Conservation (phyloP, 164 flowering plant species). For the Santalum album region DNA sequence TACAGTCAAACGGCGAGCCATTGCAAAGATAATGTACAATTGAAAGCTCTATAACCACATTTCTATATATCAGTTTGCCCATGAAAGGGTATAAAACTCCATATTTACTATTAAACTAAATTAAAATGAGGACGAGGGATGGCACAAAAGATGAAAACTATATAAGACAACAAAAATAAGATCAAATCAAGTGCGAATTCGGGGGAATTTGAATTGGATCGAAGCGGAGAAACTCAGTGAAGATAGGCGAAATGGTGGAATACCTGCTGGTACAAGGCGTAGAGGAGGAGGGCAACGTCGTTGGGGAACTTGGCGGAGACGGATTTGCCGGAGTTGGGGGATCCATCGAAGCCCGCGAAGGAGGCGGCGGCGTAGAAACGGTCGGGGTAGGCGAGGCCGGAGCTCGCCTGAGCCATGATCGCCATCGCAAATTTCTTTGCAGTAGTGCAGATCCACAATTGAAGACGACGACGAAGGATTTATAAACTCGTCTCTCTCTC, state of each 20-base stretch:
- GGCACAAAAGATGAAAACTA: not conserved
- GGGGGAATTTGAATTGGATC: not conserved
- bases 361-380: conserved; percentile 94
- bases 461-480: not conserved
- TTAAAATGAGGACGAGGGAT: too few relatives aligned
- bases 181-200: not conserved
- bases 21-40: too few relatives aligned
- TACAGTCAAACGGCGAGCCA: conserved; percentile 1
- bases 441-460: conserved; percentile 1
- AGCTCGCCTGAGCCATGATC: conserved; percentile 68
- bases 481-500: not conserved
- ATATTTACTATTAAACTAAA: too few relatives aligned
- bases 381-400: conserved; percentile 88
- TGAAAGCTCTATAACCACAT: too few relatives aligned
- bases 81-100: too few relatives aligned
- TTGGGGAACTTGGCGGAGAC: conserved; percentile 9
- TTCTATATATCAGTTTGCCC: too few relatives aligned
- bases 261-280: conserved; percentile 87
- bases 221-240: not conserved
- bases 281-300: conserved; percentile 78
- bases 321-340: conserved; percentile 23
- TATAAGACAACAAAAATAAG: too few relatives aligned
- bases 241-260: not conserved
- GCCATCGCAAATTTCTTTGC: too few relatives aligned
- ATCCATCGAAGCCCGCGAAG: conserved; percentile 83